Conservation (phyloP, 2,329 filamentous ascomycete species). For the Ophiosphaerella korrae region DNA sequence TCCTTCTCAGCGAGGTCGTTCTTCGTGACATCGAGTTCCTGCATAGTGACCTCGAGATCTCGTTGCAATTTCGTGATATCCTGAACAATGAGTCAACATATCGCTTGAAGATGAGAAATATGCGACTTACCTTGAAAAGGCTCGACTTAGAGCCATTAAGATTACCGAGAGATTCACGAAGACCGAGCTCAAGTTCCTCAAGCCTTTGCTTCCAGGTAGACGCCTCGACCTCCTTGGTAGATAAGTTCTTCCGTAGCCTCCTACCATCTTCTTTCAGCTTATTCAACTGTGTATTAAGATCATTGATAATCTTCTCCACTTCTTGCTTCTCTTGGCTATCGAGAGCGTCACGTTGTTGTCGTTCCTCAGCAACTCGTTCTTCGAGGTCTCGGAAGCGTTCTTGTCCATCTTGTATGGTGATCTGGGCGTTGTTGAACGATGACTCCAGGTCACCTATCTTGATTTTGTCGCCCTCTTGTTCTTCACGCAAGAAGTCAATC, state of each 20-base stretch:
- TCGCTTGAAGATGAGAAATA: constrained; percentile 5
- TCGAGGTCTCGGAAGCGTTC: constrained; percentile 63
- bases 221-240: constrained; percentile 83
- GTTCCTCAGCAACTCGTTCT: constrained; percentile 76
- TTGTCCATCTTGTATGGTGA: constrained; percentile 80
- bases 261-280: constrained; percentile 84
- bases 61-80: constrained; percentile 86
- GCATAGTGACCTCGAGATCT: constrained; percentile 81
- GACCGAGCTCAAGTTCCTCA: constrained; percentile 85
- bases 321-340: constrained; percentile 92
- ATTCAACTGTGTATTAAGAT: constrained; percentile 84
- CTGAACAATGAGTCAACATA: constrained; percentile 48
- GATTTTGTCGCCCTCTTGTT: constrained; percentile 97
- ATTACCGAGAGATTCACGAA: constrained; percentile 86
- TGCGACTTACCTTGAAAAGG: constrained; percentile 69
- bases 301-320: constrained; percentile 89
- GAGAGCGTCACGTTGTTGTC: constrained; percentile 83
- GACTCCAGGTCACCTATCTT: constrained; percentile 94
- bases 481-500: constrained; percentile 92
- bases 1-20: constrained; percentile 87
- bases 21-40: constrained; percentile 80
- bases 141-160: constrained; percentile 84
- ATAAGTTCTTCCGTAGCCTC: constrained; percentile 79
- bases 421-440: constrained; percentile 76
- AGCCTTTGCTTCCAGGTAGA: constrained; percentile 89